Base-by-base conservation (phyloP, 192 early-diverging fungal species). In the Powellomyces hirtus region DNA sequence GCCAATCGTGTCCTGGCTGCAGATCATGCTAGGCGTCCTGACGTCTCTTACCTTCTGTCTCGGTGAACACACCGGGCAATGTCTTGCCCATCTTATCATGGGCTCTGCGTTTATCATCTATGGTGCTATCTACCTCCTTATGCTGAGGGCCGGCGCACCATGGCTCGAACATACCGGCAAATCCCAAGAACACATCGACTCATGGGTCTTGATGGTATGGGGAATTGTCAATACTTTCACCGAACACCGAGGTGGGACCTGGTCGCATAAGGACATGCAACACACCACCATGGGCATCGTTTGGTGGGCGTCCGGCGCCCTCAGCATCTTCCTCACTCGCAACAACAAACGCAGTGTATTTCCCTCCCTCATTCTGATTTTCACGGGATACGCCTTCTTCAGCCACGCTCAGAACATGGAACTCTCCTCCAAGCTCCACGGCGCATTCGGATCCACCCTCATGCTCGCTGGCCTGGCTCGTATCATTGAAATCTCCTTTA, bases 261-360 rank as follows among this genome's bases (percentile, higher is more conserved):
- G 62, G 62, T 30, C 14, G 14, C 62, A 63, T 20, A 63, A 44
- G 44, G 62, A 63, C 45, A 42, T 63, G 38, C 62, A 63, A 31
- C 62, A 63, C 27, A 63, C 62, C 2, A 37, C 20, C 6, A 60
- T 60, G 59, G 59, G 59, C 2, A 60, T 60, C 35, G 59, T 60
- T 2, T 60, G 59, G 59, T 60, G 59, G 59, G 31, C 34, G 10
- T 13, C n/a, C 34, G 59, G 59, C 16, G 35, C 35, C n/a, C 59
- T 60, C 2, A n/a, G 36, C 37, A 18, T 60, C 2, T 60, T 60
- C 37, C 59, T 60, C 3, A 26, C 34, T 22, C 59, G 59, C 33
- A 60, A 60, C 59, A 37, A 37, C 16, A 18, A 29, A 36, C 30
- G 59, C 20, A 38, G 20, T 6, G 6, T 37, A 4, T 24, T 60